phyloP scores from a whole-genome alignment of 1,139 yeast genomes.

The Pichia sp. region DNA sequence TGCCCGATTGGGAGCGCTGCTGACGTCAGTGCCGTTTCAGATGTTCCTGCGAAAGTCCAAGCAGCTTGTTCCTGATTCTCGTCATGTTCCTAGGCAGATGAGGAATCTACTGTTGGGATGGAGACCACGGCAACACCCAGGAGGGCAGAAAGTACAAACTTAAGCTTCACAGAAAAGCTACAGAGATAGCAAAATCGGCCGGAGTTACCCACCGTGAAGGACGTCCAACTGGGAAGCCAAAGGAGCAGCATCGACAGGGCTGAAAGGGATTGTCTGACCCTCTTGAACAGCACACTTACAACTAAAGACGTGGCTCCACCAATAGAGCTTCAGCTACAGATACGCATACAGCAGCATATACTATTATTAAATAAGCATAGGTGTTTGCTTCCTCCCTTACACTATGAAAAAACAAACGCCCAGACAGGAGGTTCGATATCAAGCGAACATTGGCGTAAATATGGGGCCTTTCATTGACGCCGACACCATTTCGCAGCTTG shows the following conservation, averaged over 20 bases:
- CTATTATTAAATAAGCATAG: background rate
- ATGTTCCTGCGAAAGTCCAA: background rate
- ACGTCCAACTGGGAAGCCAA: background rate
- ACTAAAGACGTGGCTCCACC: background rate
- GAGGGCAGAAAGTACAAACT: background rate
- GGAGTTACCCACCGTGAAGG: too few relatives aligned
- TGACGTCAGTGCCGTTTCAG: background rate
- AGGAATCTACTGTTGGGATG: background rate
- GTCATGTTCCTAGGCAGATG: background rate
- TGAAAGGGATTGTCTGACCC: background rate
- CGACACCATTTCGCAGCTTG: constrained; percentile 11
- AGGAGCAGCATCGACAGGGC: background rate
- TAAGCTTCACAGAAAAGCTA: background rate
- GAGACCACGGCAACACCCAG: background rate
- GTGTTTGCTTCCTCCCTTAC: background rate
- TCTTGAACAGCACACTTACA: background rate
- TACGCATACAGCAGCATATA: background rate
- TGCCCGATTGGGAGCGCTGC: background rate
- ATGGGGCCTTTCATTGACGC: constrained; percentile 11
- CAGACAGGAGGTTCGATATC: background rate
- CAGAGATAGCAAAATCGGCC: background rate
- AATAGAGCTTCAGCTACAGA: background rate
- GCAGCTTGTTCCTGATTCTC: background rate
- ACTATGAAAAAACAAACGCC: constrained; percentile 1
- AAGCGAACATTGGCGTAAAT: constrained; percentile 2